Conservation (phyloP, 305 asterid genomes). For the Solanum chacoense region DNA sequence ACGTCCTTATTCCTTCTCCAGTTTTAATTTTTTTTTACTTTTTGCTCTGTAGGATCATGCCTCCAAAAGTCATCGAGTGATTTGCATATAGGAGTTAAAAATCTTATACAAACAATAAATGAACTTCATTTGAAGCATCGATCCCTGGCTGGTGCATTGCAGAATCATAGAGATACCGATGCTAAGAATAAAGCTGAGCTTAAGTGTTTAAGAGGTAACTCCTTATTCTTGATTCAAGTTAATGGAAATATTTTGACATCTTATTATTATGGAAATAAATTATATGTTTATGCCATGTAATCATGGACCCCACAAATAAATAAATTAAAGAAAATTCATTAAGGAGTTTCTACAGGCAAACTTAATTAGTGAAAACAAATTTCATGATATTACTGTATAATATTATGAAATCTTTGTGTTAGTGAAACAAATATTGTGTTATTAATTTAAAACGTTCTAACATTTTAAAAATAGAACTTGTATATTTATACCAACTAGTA, state of each 20-base stretch:
- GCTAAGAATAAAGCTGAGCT: slow-evolving; percentile 74
- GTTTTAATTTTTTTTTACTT: slow-evolving; percentile 6
- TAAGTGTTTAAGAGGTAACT: slow-evolving; percentile 56
- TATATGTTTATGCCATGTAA: not conserved
- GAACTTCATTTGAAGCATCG: slow-evolving; percentile 75
- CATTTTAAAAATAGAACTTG: not conserved
- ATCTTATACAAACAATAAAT: slow-evolving; percentile 41
- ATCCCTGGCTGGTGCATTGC: slow-evolving; percentile 65
- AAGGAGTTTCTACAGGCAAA: not conserved
- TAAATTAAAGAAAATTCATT: not conserved
- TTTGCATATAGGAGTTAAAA: slow-evolving; percentile 47
- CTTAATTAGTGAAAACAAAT: not conserved
- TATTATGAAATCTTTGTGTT: not conserved
- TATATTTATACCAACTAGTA: not conserved
- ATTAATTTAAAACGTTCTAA: no score
- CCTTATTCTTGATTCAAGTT: not conserved
- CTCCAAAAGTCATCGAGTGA: slow-evolving; percentile 37
- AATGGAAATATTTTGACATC: not conserved
- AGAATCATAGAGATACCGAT: slow-evolving; percentile 54
- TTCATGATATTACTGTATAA: not conserved
- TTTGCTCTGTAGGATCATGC: slow-evolving; percentile 45
- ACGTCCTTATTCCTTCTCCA: not conserved
- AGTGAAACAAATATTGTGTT: not conserved
- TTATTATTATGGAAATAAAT: not conserved
- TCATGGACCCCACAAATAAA: not conserved